Conservation (phyloP, 2,329 filamentous ascomycete species). For the Hansfordia pulvinata region DNA sequence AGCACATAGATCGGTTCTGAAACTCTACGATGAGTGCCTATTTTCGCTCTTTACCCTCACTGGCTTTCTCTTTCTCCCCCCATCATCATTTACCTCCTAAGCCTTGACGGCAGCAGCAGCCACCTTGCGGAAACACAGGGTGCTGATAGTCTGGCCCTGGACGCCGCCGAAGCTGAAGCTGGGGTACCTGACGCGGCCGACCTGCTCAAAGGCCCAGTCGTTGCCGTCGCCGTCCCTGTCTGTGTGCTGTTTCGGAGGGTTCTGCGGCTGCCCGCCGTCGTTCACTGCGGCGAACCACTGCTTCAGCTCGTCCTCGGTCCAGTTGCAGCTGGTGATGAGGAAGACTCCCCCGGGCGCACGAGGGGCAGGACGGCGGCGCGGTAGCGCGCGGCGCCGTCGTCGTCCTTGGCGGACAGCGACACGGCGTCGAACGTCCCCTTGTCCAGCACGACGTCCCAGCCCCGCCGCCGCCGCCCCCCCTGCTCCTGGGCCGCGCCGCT, state of each 20-base stretch:
- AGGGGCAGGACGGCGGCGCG: conserved; percentile 52
- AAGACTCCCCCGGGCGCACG: conserved; percentile 61
- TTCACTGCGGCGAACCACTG: conserved; percentile 55
- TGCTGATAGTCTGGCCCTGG: conserved; percentile 81
- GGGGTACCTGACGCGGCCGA: conserved; percentile 63
- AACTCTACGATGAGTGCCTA: too few relatives aligned
- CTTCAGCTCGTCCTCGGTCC: conserved; percentile 80
- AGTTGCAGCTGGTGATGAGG: conserved; percentile 92
- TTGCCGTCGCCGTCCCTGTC: conserved; percentile 9
- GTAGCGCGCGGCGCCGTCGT: conserved; percentile 46
- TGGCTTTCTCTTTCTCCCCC: too few relatives aligned
- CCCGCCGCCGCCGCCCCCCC: conserved; percentile 14
- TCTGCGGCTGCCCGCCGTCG: conserved; percentile 8
- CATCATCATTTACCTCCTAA: too few relatives aligned
- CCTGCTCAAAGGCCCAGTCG: conserved; percentile 38
- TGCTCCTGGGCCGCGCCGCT: conserved; percentile 21
- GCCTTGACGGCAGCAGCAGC: too few relatives aligned
- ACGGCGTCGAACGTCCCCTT: conserved; percentile 98
- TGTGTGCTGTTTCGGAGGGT: neutral
- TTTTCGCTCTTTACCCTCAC: too few relatives aligned
- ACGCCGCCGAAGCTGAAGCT: conserved; percentile 82
- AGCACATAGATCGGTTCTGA: too few relatives aligned
- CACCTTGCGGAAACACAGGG: conserved; percentile 62
- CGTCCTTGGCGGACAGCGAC: conserved; percentile 50
- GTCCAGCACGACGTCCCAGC: conserved; percentile 88